Evolutionary conservation across 164 flowering plant genomes (phyloP).

Genomic region (Dillenia suffruticosa): DNA sequence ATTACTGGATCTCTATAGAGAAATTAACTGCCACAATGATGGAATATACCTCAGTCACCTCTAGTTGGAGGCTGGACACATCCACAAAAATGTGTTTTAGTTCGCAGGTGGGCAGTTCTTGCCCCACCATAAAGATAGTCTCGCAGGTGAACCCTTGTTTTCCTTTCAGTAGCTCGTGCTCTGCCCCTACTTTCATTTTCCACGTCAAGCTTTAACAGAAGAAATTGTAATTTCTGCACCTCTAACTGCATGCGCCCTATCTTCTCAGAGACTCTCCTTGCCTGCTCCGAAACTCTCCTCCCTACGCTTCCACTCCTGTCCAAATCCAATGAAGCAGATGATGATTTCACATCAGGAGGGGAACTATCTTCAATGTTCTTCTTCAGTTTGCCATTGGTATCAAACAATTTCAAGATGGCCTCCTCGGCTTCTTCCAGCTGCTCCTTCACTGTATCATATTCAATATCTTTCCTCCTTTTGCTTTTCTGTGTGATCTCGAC

Average conservation of each 20-base stretch:
- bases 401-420: conserved; percentile 50
- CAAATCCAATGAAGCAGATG: conserved; percentile 10
- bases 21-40: no score
- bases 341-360: conserved; percentile 20
- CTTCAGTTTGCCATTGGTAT: conserved; percentile 44
- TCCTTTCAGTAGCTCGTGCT: conserved; percentile 27
- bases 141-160: conserved; percentile 36
- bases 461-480: conserved; percentile 46
- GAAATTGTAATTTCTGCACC: conserved; percentile 56
- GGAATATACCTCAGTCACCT: conserved; percentile 29
- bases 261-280: conserved; percentile 51
- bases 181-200: conserved; percentile 32
- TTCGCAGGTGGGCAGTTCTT: conserved; percentile 28
- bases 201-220: conserved; percentile 53
- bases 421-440: conserved; percentile 71
- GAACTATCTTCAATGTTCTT: conserved; percentile 38
- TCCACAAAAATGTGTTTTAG: conserved; percentile 39
- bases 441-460: conserved; percentile 48
- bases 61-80: conserved; percentile 48
- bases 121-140: conserved; percentile 52
- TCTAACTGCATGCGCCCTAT: conserved; percentile 65
- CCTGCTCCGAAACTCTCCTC: conserved; percentile 48
- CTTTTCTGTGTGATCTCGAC: conserved; percentile 46
- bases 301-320: conserved; percentile 30
- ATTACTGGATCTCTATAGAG: no score